A percentile compares a stretch with the other conserved stretches of the same genome.
phyloP scores from a whole-genome alignment of 2,329 filamentous ascomycete species.

The Monilinia aucupariae region DNA sequence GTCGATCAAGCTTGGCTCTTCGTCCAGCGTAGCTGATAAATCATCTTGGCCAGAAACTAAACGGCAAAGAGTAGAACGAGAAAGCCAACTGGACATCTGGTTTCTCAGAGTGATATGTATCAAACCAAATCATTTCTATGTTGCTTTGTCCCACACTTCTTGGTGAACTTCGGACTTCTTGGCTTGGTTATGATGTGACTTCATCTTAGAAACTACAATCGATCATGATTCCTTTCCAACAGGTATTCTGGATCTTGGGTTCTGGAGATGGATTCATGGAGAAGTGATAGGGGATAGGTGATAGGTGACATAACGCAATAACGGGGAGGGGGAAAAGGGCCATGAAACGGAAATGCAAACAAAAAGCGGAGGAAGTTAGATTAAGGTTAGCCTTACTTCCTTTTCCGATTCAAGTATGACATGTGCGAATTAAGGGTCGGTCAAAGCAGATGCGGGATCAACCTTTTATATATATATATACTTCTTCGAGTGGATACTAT shows the following conservation, averaged over 20 bases:
- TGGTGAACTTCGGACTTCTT: not conserved
- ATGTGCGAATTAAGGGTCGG: not conserved
- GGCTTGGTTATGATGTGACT: too few relatives aligned
- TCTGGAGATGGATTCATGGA: not conserved
- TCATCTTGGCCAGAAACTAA: not conserved
- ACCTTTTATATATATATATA: not conserved
- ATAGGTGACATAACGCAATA: too few relatives aligned
- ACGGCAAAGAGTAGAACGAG: not conserved
- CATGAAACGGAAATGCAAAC: not conserved
- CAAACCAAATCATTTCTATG: not conserved
- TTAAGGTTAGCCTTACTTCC: not conserved
- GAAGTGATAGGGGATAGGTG: not conserved
- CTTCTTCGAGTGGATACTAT: not conserved
- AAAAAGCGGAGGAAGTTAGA: not conserved
- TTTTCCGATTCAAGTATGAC: not conserved
- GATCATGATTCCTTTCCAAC: not conserved
- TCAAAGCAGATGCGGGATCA: not conserved
- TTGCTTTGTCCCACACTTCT: not conserved
- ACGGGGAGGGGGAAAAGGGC: too few relatives aligned
- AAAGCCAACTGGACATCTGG: too few relatives aligned
- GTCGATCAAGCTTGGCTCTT: constrained; percentile 1
- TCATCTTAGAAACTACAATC: not conserved
- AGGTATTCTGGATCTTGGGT: too few relatives aligned
- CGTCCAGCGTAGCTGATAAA: not conserved
- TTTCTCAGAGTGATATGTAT: too few relatives aligned